These are phyloP conservation scores for Boletellus sp. DNA, from an alignment of 1,284 basidiomycete species.

Conservation along the genomic window DNA sequence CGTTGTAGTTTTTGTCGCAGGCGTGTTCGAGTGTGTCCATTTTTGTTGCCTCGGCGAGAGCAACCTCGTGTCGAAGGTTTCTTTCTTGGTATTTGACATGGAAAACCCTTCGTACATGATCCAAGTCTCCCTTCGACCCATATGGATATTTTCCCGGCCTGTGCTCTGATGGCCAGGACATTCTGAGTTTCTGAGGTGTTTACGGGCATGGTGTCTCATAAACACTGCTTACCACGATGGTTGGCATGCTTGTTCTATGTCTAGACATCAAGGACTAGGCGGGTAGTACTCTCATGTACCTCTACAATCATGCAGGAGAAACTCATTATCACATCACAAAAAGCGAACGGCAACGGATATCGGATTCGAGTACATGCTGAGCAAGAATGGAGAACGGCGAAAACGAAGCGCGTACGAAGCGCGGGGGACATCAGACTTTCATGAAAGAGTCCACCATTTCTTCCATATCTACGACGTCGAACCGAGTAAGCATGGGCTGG, in stretches of 20 bases:
- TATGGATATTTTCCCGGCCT: no score
- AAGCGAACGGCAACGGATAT: background rate
- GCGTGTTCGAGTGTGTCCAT: no score
- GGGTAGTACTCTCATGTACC: background rate
- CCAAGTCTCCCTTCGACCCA: background rate
- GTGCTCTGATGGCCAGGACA: no score
- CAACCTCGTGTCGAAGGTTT: no score
- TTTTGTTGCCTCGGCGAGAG: no score
- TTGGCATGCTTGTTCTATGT: no score
- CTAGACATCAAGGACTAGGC: no score
- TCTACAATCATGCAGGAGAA: background rate
- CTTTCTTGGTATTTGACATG: no score
- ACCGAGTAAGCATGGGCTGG: background rate
- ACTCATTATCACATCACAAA: background rate
- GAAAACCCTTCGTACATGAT: background rate
- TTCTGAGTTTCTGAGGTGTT: no score
- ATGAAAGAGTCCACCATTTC: constrained; percentile 23
- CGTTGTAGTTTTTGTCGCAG: no score
- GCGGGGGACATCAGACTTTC: constrained; percentile 12
- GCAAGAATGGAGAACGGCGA: background rate
- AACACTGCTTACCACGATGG: no score
- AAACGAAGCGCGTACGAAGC: background rate
- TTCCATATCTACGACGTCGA: constrained; percentile 12
- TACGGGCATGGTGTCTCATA: no score
- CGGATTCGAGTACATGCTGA: background rate